Percentiles rank a stretch among this genome's conserved stretches.
These are phyloP conservation scores for Microdochium trichocladiopsis DNA, from an alignment of 2,329 filamentous ascomycete species.

Conservation along the genomic window DNA sequence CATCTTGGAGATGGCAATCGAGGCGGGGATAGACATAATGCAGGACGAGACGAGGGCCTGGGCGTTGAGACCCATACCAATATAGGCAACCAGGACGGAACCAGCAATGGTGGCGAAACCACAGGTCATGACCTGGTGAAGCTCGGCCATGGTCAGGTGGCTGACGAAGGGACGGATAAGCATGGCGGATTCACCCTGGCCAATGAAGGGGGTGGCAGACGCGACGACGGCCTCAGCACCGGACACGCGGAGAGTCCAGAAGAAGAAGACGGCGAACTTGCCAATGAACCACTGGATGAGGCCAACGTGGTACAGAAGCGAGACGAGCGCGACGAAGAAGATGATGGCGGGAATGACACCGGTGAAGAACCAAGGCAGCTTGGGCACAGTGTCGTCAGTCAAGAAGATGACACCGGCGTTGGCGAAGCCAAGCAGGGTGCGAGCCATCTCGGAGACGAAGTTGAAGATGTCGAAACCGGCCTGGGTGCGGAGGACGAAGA, in stretches of 20 bases:
- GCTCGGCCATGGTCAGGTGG: conserved; percentile 77
- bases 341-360: conserved; percentile 84
- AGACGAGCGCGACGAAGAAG: conserved; percentile 92
- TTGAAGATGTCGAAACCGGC: conserved; percentile 87
- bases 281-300: conserved; percentile 83
- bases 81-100: conserved; percentile 80
- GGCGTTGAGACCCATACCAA: conserved; percentile 73
- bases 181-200: conserved; percentile 91
- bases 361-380: conserved; percentile 62
- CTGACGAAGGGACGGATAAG: conserved; percentile 81
- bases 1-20: conserved; percentile 81
- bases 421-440: conserved; percentile 69
- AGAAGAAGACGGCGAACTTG: conserved; percentile 87
- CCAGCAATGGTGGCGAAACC: conserved; percentile 91
- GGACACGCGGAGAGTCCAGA: conserved; percentile 80
- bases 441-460: conserved; percentile 73
- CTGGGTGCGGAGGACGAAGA: conserved; percentile 77
- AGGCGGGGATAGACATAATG: conserved; percentile 93
- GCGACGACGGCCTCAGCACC: conserved; percentile 92
- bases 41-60: conserved; percentile 85
- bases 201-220: conserved; percentile 87
- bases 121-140: conserved; percentile 89
- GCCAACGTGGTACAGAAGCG: conserved; percentile 75
- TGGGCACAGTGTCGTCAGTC: conserved; percentile 36
- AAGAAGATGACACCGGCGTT: conserved; percentile 68